These are phyloP conservation scores for Acanthamoeba castellanii DNA, from an alignment of 208 protist species.

Conservation along the genomic window DNA sequence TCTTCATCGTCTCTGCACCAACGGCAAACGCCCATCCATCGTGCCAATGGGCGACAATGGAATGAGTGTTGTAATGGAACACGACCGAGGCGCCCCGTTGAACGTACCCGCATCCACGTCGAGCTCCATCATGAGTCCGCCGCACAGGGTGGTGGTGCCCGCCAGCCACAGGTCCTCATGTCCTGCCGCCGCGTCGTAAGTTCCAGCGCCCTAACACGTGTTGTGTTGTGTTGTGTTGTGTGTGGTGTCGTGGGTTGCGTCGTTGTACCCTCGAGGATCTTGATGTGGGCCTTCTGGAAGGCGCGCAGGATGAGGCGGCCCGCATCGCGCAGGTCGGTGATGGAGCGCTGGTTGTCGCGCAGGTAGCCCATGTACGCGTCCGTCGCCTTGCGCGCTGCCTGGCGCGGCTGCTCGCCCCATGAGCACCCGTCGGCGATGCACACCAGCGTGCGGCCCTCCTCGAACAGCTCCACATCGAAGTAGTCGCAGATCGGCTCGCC, in stretches of 20 bases:
- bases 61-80: no score
- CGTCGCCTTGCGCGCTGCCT: constrained; percentile 1
- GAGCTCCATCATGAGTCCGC: constrained; percentile 2
- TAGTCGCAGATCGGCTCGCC: constrained; percentile 15
- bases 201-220: no score
- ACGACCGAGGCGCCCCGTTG: no score
- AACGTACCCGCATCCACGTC: neutral
- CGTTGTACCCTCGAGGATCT: neutral
- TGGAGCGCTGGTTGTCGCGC: neutral
- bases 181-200: no score
- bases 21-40: no score
- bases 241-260: no score
- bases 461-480: neutral
- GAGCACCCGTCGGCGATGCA: constrained; percentile 3
- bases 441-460: neutral
- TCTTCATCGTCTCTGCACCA: no score
- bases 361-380: constrained; percentile 11
- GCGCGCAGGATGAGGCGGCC: constrained; percentile 13
- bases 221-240: no score
- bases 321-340: neutral
- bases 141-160: constrained; percentile 4
- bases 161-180: neutral
- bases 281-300: constrained; percentile 15
- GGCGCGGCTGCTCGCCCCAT: neutral
- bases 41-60: no score